Evolutionary conservation across 208 protist species (phyloP).

Genomic region (Herpetomonas tarakana): DNA sequence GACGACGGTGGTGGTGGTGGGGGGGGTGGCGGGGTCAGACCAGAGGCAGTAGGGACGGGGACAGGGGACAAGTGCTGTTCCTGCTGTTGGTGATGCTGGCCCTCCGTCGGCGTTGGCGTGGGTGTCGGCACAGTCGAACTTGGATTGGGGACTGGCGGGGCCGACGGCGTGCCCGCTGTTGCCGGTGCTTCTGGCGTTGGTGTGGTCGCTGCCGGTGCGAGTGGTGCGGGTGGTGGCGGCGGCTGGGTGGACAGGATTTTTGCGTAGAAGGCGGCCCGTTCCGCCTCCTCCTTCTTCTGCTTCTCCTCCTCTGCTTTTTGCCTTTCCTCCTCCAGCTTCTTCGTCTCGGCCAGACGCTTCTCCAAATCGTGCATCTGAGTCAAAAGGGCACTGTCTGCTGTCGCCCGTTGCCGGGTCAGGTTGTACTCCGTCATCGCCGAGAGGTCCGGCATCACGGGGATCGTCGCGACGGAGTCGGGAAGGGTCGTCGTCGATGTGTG

Average conservation of each 20-base stretch:
- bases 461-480: slow-evolving; percentile 21
- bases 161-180: not conserved
- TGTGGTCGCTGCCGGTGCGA: too few species aligned
- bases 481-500: slow-evolving; percentile 1
- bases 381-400: slow-evolving; percentile 53
- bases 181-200: too few species aligned
- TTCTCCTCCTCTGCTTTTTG: slow-evolving; percentile 26
- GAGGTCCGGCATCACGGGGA: slow-evolving; percentile 80
- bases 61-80: not conserved
- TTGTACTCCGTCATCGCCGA: slow-evolving; percentile 74
- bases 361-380: slow-evolving; percentile 56
- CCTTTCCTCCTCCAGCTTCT: slow-evolving; percentile 45
- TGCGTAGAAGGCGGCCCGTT: not conserved
- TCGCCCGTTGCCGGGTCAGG: slow-evolving; percentile 54
- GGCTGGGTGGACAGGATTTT: slow-evolving; percentile 6
- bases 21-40: not conserved
- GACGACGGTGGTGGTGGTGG: not conserved
- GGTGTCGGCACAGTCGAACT: slow-evolving; percentile 4
- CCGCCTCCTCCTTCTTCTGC: slow-evolving; percentile 1
- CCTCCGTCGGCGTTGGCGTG: slow-evolving; percentile 1
- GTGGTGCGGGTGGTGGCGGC: too few species aligned
- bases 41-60: not conserved
- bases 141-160: not conserved
- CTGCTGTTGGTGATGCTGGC: slow-evolving; percentile 15
- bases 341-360: slow-evolving; percentile 3